Conservation (phyloP, 1,284 basidiomycete genomes). For the Apiotrichum sp. region DNA sequence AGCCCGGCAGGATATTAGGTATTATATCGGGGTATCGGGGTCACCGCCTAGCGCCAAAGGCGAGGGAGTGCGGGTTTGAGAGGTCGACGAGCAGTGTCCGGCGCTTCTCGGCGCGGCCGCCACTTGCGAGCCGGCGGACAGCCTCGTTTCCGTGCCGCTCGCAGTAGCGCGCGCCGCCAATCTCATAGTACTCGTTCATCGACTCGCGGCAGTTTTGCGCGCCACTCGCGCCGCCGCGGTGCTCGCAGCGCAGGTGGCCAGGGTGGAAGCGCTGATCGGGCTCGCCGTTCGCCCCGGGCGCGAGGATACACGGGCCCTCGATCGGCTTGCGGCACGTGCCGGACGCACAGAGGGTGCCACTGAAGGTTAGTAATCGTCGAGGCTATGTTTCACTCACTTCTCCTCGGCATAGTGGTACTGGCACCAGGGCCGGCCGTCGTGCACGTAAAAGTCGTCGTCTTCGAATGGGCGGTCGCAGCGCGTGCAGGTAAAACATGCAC, state of each 20-base stretch:
- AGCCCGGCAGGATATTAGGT: too few species aligned
- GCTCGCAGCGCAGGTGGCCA: constrained; percentile 62
- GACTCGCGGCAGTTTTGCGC: constrained; percentile 27
- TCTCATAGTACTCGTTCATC: constrained; percentile 71
- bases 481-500: constrained; percentile 78
- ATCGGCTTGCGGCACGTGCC: constrained; percentile 74
- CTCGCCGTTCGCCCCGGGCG: constrained; percentile 51
- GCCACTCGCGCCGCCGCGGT: constrained; percentile 49
- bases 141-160: constrained; percentile 59
- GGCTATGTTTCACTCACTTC: constrained; percentile 50
- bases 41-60: neutral
- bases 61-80: neutral
- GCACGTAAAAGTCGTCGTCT: constrained; percentile 80
- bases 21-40: too few species aligned
- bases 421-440: constrained; percentile 77
- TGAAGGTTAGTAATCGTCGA: constrained; percentile 18
- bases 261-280: constrained; percentile 70
- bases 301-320: constrained; percentile 78
- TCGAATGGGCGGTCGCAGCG: constrained; percentile 79
- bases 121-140: constrained; percentile 6
- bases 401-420: constrained; percentile 84
- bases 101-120: constrained; percentile 13
- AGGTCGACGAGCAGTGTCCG: constrained; percentile 13
- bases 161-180: constrained; percentile 72
- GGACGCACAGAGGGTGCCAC: constrained; percentile 70